Base-by-base conservation (phyloP, 176 grass and related monocot genomes). In the Ensete glaucum region DNA sequence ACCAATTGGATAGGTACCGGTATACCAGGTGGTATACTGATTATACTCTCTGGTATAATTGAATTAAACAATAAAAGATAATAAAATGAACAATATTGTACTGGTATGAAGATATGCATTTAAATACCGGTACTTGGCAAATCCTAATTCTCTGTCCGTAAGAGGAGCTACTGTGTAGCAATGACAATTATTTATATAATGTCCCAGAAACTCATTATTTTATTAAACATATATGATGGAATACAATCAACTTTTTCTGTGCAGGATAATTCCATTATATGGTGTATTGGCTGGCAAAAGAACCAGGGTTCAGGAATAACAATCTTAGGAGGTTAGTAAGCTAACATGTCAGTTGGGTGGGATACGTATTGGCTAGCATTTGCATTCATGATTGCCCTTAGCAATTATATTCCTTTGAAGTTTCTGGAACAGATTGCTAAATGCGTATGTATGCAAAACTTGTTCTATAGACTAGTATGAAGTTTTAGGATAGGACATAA, bases 241-340 rank as follows among this genome's bases (percentile, higher is more conserved):
- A 57, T 24, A 29, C 7, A 29, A 74, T 57, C 53, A 19, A 16
- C 16, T 79, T 50, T 59, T 9, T 11, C 62, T 78, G 9, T 94
- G 68, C 85, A 99, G 95, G 95, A 84, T 16, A 87, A 87, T 81
- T 74, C 51, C 58, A 82, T 82, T 72, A 62, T 91, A 77, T 99
- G 95, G 95, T 99, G 95, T 77, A 91, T 99, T 79, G 95, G 95
- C 57, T 99, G 90, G 90, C 90, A 91, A 87, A 99, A 83, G 50
- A 99, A 87, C 70, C 82, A 93, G 84, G 88, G 86, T 51, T 84
- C 86, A 73, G 82, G 85, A 59, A 89, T 88, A 77, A 99, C 82
- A 76, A 94, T 99, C 74, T 71, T 99, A 2, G 95, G 95, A 99
- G 95, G 95, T 99, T 84, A 69, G 77, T 73, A 16, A 34, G n/a